Percentiles rank a stretch among this genome's conserved stretches.
Evolutionary conservation across 176 grass and related monocot genomes (phyloP).

Genomic region (Typha latifolia): DNA sequence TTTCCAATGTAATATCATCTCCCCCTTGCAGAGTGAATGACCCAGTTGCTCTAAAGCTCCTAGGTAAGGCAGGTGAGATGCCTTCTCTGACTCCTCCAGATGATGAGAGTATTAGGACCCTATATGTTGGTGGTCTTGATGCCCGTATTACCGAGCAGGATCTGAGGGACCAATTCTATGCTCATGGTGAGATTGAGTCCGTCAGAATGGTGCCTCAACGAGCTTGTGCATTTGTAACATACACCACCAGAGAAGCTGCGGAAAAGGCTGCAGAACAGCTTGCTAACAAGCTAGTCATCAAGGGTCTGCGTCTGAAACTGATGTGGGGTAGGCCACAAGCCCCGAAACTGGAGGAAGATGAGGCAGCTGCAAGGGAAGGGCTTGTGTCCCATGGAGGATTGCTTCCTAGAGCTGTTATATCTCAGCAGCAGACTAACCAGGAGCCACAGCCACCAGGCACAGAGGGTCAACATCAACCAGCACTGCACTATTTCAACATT

Average conservation of each 20-base stretch:
- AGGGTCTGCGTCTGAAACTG: constrained; percentile 81
- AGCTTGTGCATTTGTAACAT: constrained; percentile 78
- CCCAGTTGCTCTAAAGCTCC: constrained; percentile 77
- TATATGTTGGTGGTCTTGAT: constrained; percentile 88
- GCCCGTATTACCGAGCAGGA: constrained; percentile 67
- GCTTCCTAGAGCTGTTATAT: constrained; percentile 88
- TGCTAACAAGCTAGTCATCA: constrained; percentile 88
- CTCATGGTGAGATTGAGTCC: constrained; percentile 91
- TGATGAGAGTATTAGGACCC: constrained; percentile 82
- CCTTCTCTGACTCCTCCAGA: constrained; percentile 74
- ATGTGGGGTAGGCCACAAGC: constrained; percentile 95
- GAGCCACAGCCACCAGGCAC: constrained; percentile 53
- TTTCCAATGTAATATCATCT: constrained; percentile 1
- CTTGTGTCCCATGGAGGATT: constrained; percentile 63
- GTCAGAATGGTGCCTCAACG: constrained; percentile 90
- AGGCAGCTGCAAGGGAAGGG: constrained; percentile 50
- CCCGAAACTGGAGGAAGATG: constrained; percentile 41
- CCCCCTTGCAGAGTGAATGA: constrained; percentile 67
- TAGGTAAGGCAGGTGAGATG: constrained; percentile 95
- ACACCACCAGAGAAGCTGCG: constrained; percentile 80
- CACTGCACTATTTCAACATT: constrained; percentile 79
- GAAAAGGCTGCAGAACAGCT: constrained; percentile 92
- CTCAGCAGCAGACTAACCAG: constrained; percentile 64
- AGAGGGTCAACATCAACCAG: constrained; percentile 34
- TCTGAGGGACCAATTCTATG: constrained; percentile 88